Base-by-base conservation (phyloP, 257 asterid genomes). In the Nicotiana otophora region DNA sequence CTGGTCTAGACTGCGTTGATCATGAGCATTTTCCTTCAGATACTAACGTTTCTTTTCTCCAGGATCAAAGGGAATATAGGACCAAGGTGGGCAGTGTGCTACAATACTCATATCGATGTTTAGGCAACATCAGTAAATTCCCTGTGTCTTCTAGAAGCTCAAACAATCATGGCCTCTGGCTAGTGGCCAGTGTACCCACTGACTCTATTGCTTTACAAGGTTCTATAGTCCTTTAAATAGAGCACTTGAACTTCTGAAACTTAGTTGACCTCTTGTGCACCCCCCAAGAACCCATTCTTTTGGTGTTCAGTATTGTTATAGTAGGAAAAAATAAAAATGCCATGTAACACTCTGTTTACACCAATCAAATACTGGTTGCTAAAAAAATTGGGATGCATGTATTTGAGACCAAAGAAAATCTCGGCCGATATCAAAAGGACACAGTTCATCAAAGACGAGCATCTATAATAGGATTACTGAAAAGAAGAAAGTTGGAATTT, bases 401-500 rank as follows among this genome's bases (percentile, higher is more conserved):
- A 46, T 19, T 70, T 5, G 5, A 70, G 57, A 20, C 30, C 28
- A 72, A 55, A 46, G 60, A 11, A 26, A 23, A 77, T 17, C 34
- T 11, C 69, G 33, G 67, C 10, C n/a, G 54, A 53, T 55, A 20
- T 15, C 61, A 20, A 23, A 72, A 12, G 20, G 58, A 23, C 14
- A 0, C 39, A 72, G 20, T 46, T 20, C 34, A 46, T 46, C 60
- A 46, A 23, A 12, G 36, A 46, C 4, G 23, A 5, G 10, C 55
- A 66, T 67, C 16, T 67, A 0, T 19, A 34, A 34, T 33, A 17
- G 61, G 79, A 72, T 23, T 72, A 20, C 61, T 46, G 61, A 33
- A 72, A 28, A 72, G 39, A 72, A 46, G 61, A 46, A 72, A 23
- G 36, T 72, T 7, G 23, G 61, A 55, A 65, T 89, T 80, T 88